These are phyloP conservation scores for Plasmopara halstedii DNA, from an alignment of 352 stramenopile genomes.

Conservation along the genomic window DNA sequence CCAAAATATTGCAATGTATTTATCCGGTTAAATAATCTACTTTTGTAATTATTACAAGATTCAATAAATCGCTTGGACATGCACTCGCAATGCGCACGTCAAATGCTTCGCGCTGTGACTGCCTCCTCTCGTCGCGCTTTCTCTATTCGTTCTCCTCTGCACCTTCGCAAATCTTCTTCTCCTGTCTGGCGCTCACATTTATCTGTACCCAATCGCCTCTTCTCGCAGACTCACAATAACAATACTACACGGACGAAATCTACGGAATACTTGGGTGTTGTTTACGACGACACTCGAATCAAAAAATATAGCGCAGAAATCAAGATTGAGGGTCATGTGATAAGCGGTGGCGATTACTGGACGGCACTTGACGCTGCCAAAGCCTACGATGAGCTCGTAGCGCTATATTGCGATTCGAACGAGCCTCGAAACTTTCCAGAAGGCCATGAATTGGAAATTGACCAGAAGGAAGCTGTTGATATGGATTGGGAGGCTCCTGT, in stretches of 20 bases:
- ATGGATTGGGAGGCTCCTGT: constrained; percentile 63
- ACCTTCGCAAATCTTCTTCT: not conserved
- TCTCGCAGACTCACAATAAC: constrained; percentile 12
- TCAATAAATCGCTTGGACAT: constrained; percentile 1
- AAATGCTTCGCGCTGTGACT: constrained; percentile 2
- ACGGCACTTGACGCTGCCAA: constrained; percentile 74
- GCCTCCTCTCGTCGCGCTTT: not conserved
- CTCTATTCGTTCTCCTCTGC: not conserved
- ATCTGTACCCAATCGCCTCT: constrained; percentile 7
- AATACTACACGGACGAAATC: constrained; percentile 16
- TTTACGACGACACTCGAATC: constrained; percentile 56
- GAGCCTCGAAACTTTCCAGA: constrained; percentile 66
- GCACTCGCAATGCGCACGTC: constrained; percentile 17
- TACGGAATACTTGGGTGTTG: constrained; percentile 57
- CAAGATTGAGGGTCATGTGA: constrained; percentile 53
- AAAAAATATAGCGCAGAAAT: constrained; percentile 82
- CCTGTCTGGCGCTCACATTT: constrained; percentile 1
- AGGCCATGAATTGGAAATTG: constrained; percentile 4
- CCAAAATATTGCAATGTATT: no score
- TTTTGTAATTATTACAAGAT: not conserved
- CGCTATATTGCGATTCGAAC: constrained; percentile 70
- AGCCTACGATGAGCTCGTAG: constrained; percentile 75
- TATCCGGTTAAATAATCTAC: no score
- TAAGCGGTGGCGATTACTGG: constrained; percentile 77
- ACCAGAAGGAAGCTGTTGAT: constrained; percentile 1